Conservation (phyloP, 345 rosid genomes). For the Gossypium turneri region DNA sequence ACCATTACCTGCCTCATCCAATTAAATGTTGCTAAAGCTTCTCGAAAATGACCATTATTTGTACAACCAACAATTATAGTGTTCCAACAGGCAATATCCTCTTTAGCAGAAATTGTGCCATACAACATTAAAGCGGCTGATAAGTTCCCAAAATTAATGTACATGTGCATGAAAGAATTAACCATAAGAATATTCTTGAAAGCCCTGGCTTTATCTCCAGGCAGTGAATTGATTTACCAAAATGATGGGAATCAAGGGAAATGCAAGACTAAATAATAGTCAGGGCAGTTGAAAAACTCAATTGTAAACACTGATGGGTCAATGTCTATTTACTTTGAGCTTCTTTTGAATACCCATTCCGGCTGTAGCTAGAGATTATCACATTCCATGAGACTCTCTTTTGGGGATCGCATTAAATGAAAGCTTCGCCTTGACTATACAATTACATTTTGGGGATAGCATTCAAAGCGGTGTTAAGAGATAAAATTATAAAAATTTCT, state of each 20-base stretch:
- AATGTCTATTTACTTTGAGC: slow-evolving; percentile 33
- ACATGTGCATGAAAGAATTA: slow-evolving; percentile 47
- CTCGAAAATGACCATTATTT: slow-evolving; percentile 34
- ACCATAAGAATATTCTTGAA: slow-evolving; percentile 32
- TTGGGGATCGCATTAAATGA: slow-evolving; percentile 38
- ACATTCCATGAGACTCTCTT: slow-evolving; percentile 64
- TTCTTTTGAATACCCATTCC: slow-evolving; percentile 22
- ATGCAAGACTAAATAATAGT: slow-evolving; percentile 45
- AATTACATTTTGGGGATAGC: slow-evolving; percentile 35
- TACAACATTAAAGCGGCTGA: slow-evolving; percentile 39
- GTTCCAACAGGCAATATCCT: slow-evolving; percentile 36
- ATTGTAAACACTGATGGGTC: slow-evolving; percentile 31
- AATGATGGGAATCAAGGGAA: slow-evolving; percentile 31
- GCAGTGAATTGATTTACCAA: slow-evolving; percentile 46
- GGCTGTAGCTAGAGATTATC: slow-evolving; percentile 42
- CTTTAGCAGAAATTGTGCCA: slow-evolving; percentile 33
- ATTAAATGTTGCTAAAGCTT: slow-evolving; percentile 28
- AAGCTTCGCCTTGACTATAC: slow-evolving; percentile 28
- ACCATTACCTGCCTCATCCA: slow-evolving; percentile 29
- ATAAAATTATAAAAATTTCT: too few relatives aligned
- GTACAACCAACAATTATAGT: slow-evolving; percentile 39
- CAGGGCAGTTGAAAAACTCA: slow-evolving; percentile 46
- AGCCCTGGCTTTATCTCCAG: slow-evolving; percentile 36
- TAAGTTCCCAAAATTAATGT: slow-evolving; percentile 42
- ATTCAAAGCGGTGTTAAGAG: too few relatives aligned